Evolutionary conservation across 148 eudicot genomes (phyloP).

Genomic region (Euryodendron excelsum): DNA sequence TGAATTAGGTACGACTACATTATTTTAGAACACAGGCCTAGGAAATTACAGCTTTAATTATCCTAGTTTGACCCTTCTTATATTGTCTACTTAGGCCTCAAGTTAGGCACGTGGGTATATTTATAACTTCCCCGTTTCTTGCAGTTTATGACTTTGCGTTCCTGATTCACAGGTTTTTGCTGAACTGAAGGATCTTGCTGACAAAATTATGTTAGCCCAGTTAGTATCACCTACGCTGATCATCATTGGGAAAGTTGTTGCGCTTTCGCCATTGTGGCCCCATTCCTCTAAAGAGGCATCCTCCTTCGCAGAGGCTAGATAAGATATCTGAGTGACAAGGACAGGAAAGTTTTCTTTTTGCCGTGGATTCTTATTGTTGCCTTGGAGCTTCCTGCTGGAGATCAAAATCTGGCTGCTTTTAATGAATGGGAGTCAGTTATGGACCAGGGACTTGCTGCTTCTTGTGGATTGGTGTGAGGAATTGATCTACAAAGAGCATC

Average conservation of each 20-base stretch:
- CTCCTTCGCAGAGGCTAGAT: conserved; percentile 27
- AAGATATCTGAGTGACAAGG: background rate
- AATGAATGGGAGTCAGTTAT: too few species aligned
- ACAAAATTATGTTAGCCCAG: conserved; percentile 45
- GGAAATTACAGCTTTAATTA: background rate
- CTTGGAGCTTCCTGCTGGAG: background rate
- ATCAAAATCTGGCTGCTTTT: background rate
- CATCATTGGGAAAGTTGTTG: conserved; percentile 90
- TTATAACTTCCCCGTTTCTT: background rate
- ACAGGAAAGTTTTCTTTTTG: background rate
- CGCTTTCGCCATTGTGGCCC: conserved; percentile 90
- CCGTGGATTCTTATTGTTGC: background rate
- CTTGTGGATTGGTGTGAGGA: background rate
- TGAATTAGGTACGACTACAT: background rate
- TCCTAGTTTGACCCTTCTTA: background rate
- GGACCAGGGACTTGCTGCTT: too few species aligned
- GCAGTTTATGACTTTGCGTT: background rate
- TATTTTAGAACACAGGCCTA: background rate
- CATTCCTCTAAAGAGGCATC: conserved; percentile 30
- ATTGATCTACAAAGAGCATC: background rate
- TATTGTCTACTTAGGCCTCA: background rate
- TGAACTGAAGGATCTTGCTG: conserved; percentile 71
- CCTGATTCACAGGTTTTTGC: conserved; percentile 62
- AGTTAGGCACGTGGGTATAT: background rate
- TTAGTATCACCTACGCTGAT: conserved; percentile 84